Conservation (phyloP, 352 stramenopile species). For the Pythium myriotylum region DNA sequence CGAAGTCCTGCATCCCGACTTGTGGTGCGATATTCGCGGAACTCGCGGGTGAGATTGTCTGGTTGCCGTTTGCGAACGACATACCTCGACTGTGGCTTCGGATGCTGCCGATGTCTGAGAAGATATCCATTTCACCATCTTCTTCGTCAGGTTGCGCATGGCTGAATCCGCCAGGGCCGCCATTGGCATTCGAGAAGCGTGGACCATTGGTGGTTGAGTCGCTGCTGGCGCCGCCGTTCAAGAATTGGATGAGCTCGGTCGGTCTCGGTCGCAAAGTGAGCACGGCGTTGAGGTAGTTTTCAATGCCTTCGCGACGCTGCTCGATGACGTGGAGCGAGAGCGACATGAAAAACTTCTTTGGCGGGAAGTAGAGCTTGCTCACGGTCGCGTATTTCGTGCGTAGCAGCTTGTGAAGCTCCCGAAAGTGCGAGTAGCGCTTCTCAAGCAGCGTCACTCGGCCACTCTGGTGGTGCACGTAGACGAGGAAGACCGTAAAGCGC, state of each 20-base stretch:
- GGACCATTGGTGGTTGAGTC: background rate
- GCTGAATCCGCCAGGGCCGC: constrained; percentile 6
- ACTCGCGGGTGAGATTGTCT: constrained; percentile 19
- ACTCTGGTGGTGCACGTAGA: constrained; percentile 79
- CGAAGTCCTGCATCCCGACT: constrained; percentile 90
- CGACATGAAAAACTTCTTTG: constrained; percentile 88
- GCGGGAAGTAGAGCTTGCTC: constrained; percentile 82
- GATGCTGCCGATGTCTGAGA: constrained; percentile 39
- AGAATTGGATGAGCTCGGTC: constrained; percentile 68
- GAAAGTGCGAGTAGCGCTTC: constrained; percentile 86
- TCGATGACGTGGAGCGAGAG: constrained; percentile 88
- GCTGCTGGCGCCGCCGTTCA: constrained; percentile 30
- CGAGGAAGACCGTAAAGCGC: constrained; percentile 77
- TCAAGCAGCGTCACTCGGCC: constrained; percentile 58
- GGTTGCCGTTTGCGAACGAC: constrained; percentile 18
- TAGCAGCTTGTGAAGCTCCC: constrained; percentile 80
- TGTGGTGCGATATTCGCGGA: constrained; percentile 21
- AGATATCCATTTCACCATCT: constrained; percentile 55
- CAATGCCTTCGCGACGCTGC: constrained; percentile 78
- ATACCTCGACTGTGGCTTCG: constrained; percentile 18
- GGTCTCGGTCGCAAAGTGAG: constrained; percentile 70
- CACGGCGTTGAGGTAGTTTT: constrained; percentile 84
- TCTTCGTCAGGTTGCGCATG: constrained; percentile 47
- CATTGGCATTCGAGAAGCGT: constrained; percentile 1
- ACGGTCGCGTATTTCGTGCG: constrained; percentile 80